phyloP scores from a whole-genome alignment of 768 basidiomycete species.

The Rubroboletus pulcherrimus region DNA sequence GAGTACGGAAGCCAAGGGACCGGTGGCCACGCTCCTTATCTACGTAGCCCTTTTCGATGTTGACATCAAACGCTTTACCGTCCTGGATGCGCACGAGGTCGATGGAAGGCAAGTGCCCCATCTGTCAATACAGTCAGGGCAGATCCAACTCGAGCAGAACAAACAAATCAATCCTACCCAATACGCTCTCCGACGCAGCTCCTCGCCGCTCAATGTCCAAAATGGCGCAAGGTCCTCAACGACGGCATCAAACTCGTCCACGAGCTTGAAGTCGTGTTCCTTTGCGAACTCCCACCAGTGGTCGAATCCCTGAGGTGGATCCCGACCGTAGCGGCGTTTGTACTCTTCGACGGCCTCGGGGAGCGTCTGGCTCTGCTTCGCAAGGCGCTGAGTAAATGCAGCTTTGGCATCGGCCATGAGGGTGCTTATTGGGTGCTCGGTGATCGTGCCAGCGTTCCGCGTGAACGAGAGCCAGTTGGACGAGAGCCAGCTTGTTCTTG shows the following conservation, averaged over 20 bases:
- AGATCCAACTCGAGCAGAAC: neutral
- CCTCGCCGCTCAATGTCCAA: constrained; percentile 68
- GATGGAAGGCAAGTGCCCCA: constrained; percentile 76
- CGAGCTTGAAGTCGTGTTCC: constrained; percentile 67
- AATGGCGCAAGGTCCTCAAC: constrained; percentile 80
- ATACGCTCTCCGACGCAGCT: constrained; percentile 59
- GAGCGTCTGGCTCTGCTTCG: constrained; percentile 76
- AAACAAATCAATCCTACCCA: constrained; percentile 40
- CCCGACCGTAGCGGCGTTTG: constrained; percentile 64
- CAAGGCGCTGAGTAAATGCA: constrained; percentile 63
- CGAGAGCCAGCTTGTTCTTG: constrained; percentile 14
- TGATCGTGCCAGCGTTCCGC: neutral
- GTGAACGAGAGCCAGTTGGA: constrained; percentile 22
- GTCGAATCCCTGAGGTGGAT: constrained; percentile 90
- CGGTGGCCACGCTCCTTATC: constrained; percentile 73
- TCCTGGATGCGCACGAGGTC: constrained; percentile 77
- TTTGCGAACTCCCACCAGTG: constrained; percentile 82
- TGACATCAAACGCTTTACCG: constrained; percentile 58
- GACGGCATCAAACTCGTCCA: constrained; percentile 89
- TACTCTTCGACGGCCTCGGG: constrained; percentile 81
- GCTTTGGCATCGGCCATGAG: constrained; percentile 82
- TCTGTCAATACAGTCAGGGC: constrained; percentile 38
- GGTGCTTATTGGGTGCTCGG: constrained; percentile 74
- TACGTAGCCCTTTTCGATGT: constrained; percentile 50
- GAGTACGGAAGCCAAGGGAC: constrained; percentile 69